Evolutionary conservation across 1,139 yeast species (phyloP).

Genomic region (Candida sojae): DNA sequence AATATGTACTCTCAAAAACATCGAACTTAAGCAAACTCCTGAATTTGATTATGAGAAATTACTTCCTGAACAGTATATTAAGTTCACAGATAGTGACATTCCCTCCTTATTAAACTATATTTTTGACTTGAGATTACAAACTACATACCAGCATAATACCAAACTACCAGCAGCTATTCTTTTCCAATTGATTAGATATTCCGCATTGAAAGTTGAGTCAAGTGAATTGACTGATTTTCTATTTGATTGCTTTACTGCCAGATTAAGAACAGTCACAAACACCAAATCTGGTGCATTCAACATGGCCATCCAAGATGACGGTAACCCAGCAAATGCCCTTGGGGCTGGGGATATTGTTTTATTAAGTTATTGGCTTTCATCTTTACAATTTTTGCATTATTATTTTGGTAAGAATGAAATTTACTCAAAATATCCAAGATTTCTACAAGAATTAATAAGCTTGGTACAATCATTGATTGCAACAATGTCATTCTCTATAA

Average conservation of each 20-base stretch:
- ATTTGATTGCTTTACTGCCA: constrained; percentile 59
- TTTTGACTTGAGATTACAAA: constrained; percentile 39
- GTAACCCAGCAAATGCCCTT: constrained; percentile 17
- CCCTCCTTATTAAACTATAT: constrained; percentile 60
- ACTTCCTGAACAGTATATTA: constrained; percentile 49
- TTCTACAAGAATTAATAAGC: constrained; percentile 61
- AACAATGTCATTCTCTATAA: constrained; percentile 64
- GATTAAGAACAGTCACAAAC: constrained; percentile 59
- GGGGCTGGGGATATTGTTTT: constrained; percentile 67
- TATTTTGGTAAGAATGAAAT: constrained; percentile 60
- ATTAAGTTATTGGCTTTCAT: constrained; percentile 74
- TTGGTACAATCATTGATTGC: constrained; percentile 62
- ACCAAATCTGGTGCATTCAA: constrained; percentile 62
- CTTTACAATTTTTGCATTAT: constrained; percentile 65
- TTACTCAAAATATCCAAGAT: constrained; percentile 53
- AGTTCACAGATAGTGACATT: constrained; percentile 68
- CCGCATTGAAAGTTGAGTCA: constrained; percentile 57
- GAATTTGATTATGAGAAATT: constrained; percentile 51
- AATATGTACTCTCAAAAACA: constrained; percentile 31
- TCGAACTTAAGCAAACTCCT: constrained; percentile 27
- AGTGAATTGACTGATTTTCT: constrained; percentile 56
- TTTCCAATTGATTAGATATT: constrained; percentile 66
- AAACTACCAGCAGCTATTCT: constrained; percentile 68
- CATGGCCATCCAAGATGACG: constrained; percentile 35
- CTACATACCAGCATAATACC: constrained; percentile 51